Base-by-base conservation (phyloP, 1,139 yeast species). In the Hansenula lynferdii region DNA sequence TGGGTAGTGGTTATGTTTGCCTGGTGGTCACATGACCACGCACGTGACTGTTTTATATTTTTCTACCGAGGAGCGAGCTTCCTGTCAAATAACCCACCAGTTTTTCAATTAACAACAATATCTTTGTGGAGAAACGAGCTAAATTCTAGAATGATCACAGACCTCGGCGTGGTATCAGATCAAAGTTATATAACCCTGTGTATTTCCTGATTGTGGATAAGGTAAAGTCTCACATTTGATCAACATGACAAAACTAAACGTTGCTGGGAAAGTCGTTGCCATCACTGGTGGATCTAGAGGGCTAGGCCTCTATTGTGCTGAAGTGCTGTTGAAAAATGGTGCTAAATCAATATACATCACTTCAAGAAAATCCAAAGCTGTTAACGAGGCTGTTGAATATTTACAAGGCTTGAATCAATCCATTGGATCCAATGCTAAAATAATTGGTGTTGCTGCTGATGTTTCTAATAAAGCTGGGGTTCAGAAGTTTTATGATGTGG, bases 241-340 rank as follows among this genome's bases (percentile, higher is more conserved):
- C 29, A 30, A 4, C 7, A 43, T 41, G 45, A 50, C 51, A 42
- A 55, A 49, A 34, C 42, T 58, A n/a, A 57, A 58, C 40, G 80
- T 80, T 27, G 63, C 75, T 40, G 86, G 83, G 25, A 83, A 83
- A 58, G 70, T 72, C 8, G 90, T 86, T 2, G 75, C 80, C 12
- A 70, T 84, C 47, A 84, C 92, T n/a, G 94, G 92, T 15, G 89
- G 90, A 28, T 76, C 87, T 32, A 68, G 92, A 50, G 92, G 92
- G 0, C 73, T 83, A 38, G 92, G 92, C 0, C 71, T 77, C 42
- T 61, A 77, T 54, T 77, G 83, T 63, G 86, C 86, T 16, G 86
- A 80, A 54, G 77, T 77, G 2, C 67, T 80, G 36, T 74, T 81
- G 10, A 62, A 65, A 37, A 78, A 80, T 45, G 89, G 89, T 1